phyloP scores from a whole-genome alignment of 495 filamentous ascomycete species.

The Penicillium lividum region DNA sequence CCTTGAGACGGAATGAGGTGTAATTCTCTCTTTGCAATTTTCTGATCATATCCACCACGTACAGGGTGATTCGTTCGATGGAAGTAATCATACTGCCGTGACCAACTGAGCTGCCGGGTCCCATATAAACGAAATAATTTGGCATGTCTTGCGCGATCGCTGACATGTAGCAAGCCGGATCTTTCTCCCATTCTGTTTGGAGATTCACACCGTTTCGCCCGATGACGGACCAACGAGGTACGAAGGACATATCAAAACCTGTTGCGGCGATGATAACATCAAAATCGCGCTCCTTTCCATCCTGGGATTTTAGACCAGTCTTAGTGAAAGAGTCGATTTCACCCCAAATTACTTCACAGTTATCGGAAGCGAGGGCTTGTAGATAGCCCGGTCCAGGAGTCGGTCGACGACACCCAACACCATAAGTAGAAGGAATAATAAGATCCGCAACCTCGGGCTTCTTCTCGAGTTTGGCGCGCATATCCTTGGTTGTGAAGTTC shows the following conservation, averaged over 20 bases:
- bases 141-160: constrained; percentile 3
- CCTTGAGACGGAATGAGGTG: neutral
- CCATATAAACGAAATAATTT: constrained; percentile 6
- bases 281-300: neutral
- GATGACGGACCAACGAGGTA: constrained; percentile 1
- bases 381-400: constrained; percentile 43
- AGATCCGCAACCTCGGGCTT: no score
- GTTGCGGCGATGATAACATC: constrained; percentile 4
- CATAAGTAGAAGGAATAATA: no score
- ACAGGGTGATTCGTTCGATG: neutral
- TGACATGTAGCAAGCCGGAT: constrained; percentile 3
- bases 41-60: neutral
- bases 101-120: neutral
- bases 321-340: constrained; percentile 29
- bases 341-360: constrained; percentile 20
- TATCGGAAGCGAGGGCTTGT: constrained; percentile 35
- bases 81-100: constrained; percentile 1
- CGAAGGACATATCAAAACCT: constrained; percentile 7
- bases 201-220: neutral
- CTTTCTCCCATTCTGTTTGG: neutral
- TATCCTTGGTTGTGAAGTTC: no score
- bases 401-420: no score
- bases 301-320: neutral
- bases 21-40: neutral
- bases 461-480: no score